Evolutionary conservation across 257 asterid species (phyloP).

Genomic region (Mitragyna speciosa): DNA sequence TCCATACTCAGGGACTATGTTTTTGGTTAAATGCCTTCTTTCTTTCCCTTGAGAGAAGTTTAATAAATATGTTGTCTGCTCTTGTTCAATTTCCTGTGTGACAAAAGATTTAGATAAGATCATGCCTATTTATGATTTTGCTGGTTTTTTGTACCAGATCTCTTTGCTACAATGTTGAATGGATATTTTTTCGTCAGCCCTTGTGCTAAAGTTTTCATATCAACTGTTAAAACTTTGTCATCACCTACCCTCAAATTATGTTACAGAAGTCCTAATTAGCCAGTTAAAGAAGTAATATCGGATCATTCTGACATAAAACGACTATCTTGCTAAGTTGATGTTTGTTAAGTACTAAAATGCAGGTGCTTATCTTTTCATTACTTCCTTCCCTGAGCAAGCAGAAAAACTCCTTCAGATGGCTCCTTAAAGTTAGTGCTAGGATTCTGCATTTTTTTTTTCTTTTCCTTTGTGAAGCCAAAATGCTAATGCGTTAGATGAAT

Average conservation of each 20-base stretch:
- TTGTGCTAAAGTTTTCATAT: not conserved
- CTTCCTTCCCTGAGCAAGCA: conserved; percentile 95
- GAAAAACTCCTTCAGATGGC: conserved; percentile 42
- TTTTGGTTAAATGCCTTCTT: not conserved
- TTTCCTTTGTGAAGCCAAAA: not conserved
- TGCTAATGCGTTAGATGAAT: not conserved
- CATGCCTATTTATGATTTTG: not conserved
- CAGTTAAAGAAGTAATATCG: not conserved
- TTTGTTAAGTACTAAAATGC: not conserved
- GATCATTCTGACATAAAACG: not conserved
- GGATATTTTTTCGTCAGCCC: not conserved
- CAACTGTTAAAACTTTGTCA: not conserved
- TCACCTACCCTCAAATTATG: not conserved
- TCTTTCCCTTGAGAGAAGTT: conserved; percentile 7
- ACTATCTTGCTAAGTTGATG: no score
- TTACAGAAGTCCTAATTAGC: not conserved
- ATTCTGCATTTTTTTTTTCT: not conserved
- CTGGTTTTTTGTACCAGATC: not conserved
- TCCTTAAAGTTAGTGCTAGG: conserved; percentile 11
- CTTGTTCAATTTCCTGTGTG: not conserved
- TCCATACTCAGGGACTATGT: not conserved
- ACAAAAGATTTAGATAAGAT: not conserved
- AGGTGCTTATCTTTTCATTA: conserved; percentile 83
- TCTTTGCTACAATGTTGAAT: not conserved
- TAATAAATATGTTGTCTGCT: conserved; percentile 17